A percentile compares a stretch with the other conserved stretches of the same genome.
These are phyloP conservation scores for Paecilomyces variotii DNA, from an alignment of 2,329 filamentous ascomycete genomes.

Conservation along the genomic window DNA sequence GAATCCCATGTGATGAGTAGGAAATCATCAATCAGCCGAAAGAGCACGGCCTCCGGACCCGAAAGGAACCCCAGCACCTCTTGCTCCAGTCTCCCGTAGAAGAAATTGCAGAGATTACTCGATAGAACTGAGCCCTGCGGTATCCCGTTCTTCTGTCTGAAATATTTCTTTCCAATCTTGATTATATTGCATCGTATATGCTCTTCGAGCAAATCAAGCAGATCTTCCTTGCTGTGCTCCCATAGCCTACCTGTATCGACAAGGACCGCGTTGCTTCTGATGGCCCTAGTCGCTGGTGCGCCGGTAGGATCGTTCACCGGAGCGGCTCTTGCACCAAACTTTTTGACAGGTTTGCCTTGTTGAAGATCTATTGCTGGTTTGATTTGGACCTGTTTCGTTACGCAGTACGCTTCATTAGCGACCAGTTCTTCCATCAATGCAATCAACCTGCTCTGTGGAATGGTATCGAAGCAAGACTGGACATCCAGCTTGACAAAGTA, in stretches of 20 bases:
- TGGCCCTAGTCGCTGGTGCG: slow-evolving; percentile 36
- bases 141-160: slow-evolving; percentile 80
- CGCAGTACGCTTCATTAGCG: slow-evolving; percentile 57
- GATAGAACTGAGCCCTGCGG: slow-evolving; percentile 89
- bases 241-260: slow-evolving; percentile 59
- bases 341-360: slow-evolving; percentile 22
- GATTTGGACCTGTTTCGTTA: slow-evolving; percentile 69
- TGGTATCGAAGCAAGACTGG: slow-evolving; percentile 86
- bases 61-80: slow-evolving; percentile 60
- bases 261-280: slow-evolving; percentile 63
- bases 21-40: slow-evolving; percentile 89
- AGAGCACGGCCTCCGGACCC: slow-evolving; percentile 54
- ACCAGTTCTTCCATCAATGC: slow-evolving; percentile 52
- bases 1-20: slow-evolving; percentile 70
- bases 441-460: slow-evolving; percentile 71
- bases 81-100: slow-evolving; percentile 80
- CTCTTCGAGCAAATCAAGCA: slow-evolving; percentile 64
- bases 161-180: slow-evolving; percentile 80
- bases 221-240: slow-evolving; percentile 47
- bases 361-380: slow-evolving; percentile 35
- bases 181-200: slow-evolving; percentile 83
- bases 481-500: slow-evolving; percentile 95
- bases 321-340: slow-evolving; percentile 49
- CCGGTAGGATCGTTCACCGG: slow-evolving; percentile 33
- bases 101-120: slow-evolving; percentile 83